Evolutionary conservation across 2,329 filamentous ascomycete species (phyloP).

Genomic region (Tolypocladium pustulatum): DNA sequence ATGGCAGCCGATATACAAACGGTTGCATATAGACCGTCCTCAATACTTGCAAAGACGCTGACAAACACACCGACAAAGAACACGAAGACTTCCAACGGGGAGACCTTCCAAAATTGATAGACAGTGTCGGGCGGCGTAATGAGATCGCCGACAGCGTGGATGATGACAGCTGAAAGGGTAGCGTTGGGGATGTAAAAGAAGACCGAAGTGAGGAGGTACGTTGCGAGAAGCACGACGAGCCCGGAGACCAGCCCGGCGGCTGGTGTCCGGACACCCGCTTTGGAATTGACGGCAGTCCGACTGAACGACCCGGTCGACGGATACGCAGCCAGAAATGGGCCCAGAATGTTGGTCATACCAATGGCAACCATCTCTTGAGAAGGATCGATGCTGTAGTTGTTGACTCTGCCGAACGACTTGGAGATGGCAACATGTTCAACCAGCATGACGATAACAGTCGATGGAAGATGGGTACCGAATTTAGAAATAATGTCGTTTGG

Average conservation of each 20-base stretch:
- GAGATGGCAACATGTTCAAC: slow-evolving; percentile 97
- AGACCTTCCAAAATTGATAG: slow-evolving; percentile 92
- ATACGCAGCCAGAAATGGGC: slow-evolving; percentile 85
- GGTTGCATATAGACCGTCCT: slow-evolving; percentile 86
- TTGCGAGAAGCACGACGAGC: slow-evolving; percentile 73
- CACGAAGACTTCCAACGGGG: slow-evolving; percentile 79
- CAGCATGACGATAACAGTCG: slow-evolving; percentile 83
- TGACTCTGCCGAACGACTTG: slow-evolving; percentile 91
- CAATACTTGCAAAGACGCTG: slow-evolving; percentile 79
- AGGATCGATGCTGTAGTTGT: slow-evolving; percentile 92
- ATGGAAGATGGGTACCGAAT: slow-evolving; percentile 66
- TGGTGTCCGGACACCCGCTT: slow-evolving; percentile 87
- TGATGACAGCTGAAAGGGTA: slow-evolving; percentile 77
- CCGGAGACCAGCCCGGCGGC: slow-evolving; percentile 86
- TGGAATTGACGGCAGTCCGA: slow-evolving; percentile 92
- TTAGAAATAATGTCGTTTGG: slow-evolving; percentile 54
- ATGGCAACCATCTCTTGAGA: slow-evolving; percentile 95
- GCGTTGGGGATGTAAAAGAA: slow-evolving; percentile 91
- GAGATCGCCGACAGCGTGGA: slow-evolving; percentile 88
- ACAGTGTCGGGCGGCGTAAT: slow-evolving; percentile 85
- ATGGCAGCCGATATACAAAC: slow-evolving; percentile 67
- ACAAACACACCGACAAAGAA: slow-evolving; percentile 91
- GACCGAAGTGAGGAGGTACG: slow-evolving; percentile 77
- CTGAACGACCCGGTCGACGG: slow-evolving; percentile 94
- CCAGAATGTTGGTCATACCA: slow-evolving; percentile 79